phyloP scores from a whole-genome alignment of 2,329 filamentous ascomycete genomes.

The Aspergillus spinulosporus region DNA sequence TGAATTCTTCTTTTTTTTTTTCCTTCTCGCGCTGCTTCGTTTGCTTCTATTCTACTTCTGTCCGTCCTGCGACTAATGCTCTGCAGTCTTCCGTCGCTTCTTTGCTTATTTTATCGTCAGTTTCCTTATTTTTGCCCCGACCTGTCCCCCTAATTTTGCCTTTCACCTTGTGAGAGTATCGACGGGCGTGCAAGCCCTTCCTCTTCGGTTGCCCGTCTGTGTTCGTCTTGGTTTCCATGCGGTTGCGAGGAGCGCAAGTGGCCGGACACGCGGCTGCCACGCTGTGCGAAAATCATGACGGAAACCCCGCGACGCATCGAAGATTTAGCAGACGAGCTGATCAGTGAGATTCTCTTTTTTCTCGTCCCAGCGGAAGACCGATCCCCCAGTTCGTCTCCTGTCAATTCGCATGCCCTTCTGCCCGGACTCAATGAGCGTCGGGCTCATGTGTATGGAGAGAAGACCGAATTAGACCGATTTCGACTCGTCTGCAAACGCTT shows the following conservation, averaged over 20 bases:
- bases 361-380: constrained; percentile 26
- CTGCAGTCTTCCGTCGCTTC: constrained; percentile 15
- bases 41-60: constrained; percentile 18
- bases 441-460: constrained; percentile 28
- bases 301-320: constrained; percentile 34
- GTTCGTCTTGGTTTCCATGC: constrained; percentile 31
- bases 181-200: constrained; percentile 1
- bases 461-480: constrained; percentile 41
- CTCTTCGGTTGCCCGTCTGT: constrained; percentile 8
- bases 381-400: constrained; percentile 16
- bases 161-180: constrained; percentile 6
- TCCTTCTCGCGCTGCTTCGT: not conserved
- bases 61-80: constrained; percentile 4
- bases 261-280: constrained; percentile 36
- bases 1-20: not conserved
- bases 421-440: constrained; percentile 11
- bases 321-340: constrained; percentile 39
- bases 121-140: constrained; percentile 4
- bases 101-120: constrained; percentile 19
- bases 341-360: constrained; percentile 36
- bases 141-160: constrained; percentile 8
- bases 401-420: constrained; percentile 14
- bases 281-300: constrained; percentile 33
- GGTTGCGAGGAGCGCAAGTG: constrained; percentile 31
- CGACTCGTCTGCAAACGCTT: constrained; percentile 44